Evolutionary conservation across 2,329 filamentous ascomycete genomes (phyloP), one percentile per base, ranked within the genome.

Genomic region (Myriosclerotinia scirpicola): DNA sequence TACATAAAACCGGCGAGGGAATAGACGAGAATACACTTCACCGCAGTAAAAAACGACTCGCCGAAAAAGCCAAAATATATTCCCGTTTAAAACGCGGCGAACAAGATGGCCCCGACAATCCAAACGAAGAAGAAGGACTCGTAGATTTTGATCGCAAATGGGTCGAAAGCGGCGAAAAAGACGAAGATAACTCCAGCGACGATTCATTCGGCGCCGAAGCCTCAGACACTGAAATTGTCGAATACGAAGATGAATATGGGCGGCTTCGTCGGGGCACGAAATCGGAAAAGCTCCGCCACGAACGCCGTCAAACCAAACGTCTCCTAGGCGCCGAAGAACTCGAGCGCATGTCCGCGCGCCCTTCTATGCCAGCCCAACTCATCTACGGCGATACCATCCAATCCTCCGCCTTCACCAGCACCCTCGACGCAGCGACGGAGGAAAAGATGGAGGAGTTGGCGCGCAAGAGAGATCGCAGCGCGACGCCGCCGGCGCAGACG

Each of bases 61-160:
- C 96, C 75, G 90, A 93, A 79, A 99, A 99, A 78, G 92, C 91
- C 4, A 86, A 90, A 5, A 80, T 95, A 2, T 99, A 99, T 78
- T 88, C 90, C 8, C 90, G 91, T 48, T 89, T 99, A 87, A 96
- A 96, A 78, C 85, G 91, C 44, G 93, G 94, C n/a, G 89, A 96
- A 75, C 88, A 91, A 77, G 81, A 91, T 9, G 59, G 59, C 0
- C 36, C 38, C 0, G 85, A 90, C 71, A 85, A 89, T 75, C 81
- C 86, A 72, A 81, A 85, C 4, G 38, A 53, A n/a, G 54, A 40
- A 53, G 86, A 88, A 72, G 84, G 85, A 34, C 84, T 96, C 36
- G 90, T 99, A 3, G 94, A 99, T 79, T 99, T 99, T 78, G 95
- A 98, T 78, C 84, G 90, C 68, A 99, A 98, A 80, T 98, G 95